These are phyloP conservation scores for Pichia sp. DNA, from an alignment of 1,139 yeast genomes.

Conservation along the genomic window DNA sequence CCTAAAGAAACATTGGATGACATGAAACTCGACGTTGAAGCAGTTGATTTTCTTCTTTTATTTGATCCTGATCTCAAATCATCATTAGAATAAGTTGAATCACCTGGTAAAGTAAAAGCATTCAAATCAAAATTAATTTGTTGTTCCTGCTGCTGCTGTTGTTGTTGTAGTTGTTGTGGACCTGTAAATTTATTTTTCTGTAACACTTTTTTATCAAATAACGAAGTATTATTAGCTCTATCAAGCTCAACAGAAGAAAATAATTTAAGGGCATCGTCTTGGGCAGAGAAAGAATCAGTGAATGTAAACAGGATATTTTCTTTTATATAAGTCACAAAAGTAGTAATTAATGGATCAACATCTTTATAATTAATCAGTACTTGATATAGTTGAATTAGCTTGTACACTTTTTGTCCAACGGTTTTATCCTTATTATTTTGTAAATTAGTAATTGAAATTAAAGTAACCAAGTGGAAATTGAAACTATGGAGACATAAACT, in stretches of 20 bases:
- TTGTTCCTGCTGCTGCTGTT: neutral
- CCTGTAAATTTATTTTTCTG: neutral
- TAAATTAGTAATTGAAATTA: conserved; percentile 22
- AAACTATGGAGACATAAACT: conserved; percentile 26
- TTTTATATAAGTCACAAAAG: conserved; percentile 19
- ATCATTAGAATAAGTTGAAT: conserved; percentile 13
- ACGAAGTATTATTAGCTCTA: conserved; percentile 12
- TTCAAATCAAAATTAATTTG: conserved; percentile 22
- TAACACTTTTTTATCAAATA: conserved; percentile 20
- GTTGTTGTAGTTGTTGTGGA: neutral
- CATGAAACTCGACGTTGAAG: conserved; percentile 24
- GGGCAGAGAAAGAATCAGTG: conserved; percentile 13
- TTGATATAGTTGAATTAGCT: conserved; percentile 23
- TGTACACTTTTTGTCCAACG: conserved; percentile 15
- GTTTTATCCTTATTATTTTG: conserved; percentile 15
- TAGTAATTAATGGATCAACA: conserved; percentile 21
- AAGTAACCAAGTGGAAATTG: conserved; percentile 26
- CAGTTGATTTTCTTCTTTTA: conserved; percentile 25
- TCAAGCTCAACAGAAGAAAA: conserved; percentile 14
- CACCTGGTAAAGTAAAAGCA: conserved; percentile 24
- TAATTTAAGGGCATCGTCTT: conserved; percentile 21
- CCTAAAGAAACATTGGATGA: conserved; percentile 20
- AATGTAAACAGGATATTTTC: conserved; percentile 14
- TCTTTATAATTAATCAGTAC: conserved; percentile 18
- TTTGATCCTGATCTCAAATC: conserved; percentile 13